Base-by-base conservation (phyloP, 352 stramenopile genomes). In the Peronospora destructor region DNA sequence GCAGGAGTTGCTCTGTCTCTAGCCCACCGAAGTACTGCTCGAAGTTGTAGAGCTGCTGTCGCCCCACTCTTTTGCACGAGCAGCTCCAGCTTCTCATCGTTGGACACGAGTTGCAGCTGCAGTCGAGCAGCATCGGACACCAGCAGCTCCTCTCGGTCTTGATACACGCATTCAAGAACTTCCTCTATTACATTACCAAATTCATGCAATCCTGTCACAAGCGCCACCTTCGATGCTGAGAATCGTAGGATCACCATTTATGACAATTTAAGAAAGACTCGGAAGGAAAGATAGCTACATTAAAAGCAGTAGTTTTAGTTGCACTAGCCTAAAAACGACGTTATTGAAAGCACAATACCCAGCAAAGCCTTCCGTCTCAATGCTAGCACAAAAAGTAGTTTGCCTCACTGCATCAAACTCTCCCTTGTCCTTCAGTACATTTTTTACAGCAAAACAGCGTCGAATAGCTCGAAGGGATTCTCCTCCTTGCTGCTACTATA, bases 181-280 rank as follows among this genome's bases (percentile, higher is more conserved):
- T 73, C 67, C 29, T 86, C 76, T 1, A 59, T 44, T 2, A 74
- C 41, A 45, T 88, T 69, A 0, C 72, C 75, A 44, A 75, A 91
- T 56, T 85, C 80, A 48, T 91, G 80, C 30, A 91, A 64, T 26
- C 80, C 77, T 26, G 79, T 64, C 23, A 86, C 59, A 6, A 76
- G 63, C 39, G 80, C 80, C 36, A 91, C 71, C 39, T 83, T 85
- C 23, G 77, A 89, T 38, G 80, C 80, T 28, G 77, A 78, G 37
- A 84, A 75, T 43, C 71, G 80, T 45, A 88, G 59, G 21, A 77
- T 53, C 38, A 56, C 49, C 57, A 71, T 64, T 35, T 43, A 51
- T 25, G 30, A 42, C 26, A 32, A 26, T 26, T 6, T 3, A 23
- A 23, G 19, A 23, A 1, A 1, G 19, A 23, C 3, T 23, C 3